Percentiles rank a stretch among this genome's conserved stretches.
phyloP scores from a whole-genome alignment of 2,329 filamentous ascomycete genomes.

The Scedosporium aurantiacum region DNA sequence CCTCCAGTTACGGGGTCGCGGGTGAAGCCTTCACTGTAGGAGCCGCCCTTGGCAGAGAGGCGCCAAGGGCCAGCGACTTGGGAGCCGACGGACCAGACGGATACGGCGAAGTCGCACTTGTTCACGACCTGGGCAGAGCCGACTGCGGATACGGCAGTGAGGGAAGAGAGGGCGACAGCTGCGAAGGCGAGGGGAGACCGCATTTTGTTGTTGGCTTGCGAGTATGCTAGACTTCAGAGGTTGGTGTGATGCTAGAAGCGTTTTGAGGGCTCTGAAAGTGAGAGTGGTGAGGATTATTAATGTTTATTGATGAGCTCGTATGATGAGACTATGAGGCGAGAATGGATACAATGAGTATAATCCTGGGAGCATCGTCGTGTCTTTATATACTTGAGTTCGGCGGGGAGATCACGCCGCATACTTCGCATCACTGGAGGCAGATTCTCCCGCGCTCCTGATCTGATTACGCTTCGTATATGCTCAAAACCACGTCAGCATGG shows the following conservation, averaged over 20 bases:
- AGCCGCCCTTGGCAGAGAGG: constrained; percentile 15
- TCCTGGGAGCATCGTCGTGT: too few species aligned
- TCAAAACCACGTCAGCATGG: too few species aligned
- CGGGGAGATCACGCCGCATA: too few species aligned
- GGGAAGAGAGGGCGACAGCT: constrained; percentile 12
- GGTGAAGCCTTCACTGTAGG: constrained; percentile 22
- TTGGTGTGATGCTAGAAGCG: not conserved
- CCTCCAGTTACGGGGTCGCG: constrained; percentile 26
- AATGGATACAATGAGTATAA: too few species aligned
- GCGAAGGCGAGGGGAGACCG: not conserved
- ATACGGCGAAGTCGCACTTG: constrained; percentile 23
- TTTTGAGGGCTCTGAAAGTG: not conserved
- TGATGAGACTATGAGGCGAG: too few species aligned
- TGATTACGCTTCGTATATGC: too few species aligned
- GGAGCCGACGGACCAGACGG: constrained; percentile 27
- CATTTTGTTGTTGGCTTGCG: constrained; percentile 1
- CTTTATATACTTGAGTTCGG: too few species aligned
- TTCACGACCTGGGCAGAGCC: constrained; percentile 26
- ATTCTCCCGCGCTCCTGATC: too few species aligned
- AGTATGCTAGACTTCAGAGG: not conserved
- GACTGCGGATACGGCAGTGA: constrained; percentile 17
- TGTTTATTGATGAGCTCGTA: too few species aligned
- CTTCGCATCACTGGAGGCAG: too few species aligned
- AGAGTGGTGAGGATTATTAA: too few species aligned
- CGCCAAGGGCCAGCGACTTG: constrained; percentile 15